Evolutionary conservation across 768 basidiomycete genomes (phyloP), one percentile per base, ranked within the genome.

Genomic region (Rhodosporidiobolus odoratus): DNA sequence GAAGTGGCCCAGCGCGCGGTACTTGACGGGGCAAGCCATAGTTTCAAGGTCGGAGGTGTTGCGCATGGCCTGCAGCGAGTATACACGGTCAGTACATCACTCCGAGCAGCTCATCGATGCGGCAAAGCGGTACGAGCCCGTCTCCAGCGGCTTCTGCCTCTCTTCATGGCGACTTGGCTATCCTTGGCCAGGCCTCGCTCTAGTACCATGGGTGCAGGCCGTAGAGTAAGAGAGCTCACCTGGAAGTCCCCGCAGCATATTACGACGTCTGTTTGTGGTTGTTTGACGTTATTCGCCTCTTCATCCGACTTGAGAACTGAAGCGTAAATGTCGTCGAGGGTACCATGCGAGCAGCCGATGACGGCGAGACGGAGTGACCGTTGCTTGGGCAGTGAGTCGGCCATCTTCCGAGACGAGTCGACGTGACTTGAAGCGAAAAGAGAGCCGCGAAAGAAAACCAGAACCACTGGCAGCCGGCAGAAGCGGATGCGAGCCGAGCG

Each of bases 271-370:
- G 96, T 85, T 65, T 85, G 87, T 79, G 88, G 81, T 76, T 96
- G 90, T 64, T 93, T 85, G 64, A 85, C 87, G 79, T 87, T 87
- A 19, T 81, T 79, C 75, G 89, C 84, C 69, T 80, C 80, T 3
- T 77, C 71, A 77, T 96, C 89, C 38, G 92, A 84, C 19, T 81
- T 75, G 5, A 79, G 80, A 63, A 97, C 85, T 41, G 88, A 85
- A 16, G 80, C 78, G 81, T 98, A 98, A 62, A 95, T 95, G 35
- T 75, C 74, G 79, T 91, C 89, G n/a, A 96, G 85, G 71, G 88
- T 85, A 41, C 96, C 96, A 79, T 99, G 96, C 75, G 91, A 93
- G 82, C 96, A 98, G 4, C 94, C 94, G 82, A 96, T 87, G 35
- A 97, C 83, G 12, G 93, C 94, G 73, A 97, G 84, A 88, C 92